Base-by-base conservation (phyloP, 768 basidiomycete genomes). In the Mycena albidolilacea region DNA sequence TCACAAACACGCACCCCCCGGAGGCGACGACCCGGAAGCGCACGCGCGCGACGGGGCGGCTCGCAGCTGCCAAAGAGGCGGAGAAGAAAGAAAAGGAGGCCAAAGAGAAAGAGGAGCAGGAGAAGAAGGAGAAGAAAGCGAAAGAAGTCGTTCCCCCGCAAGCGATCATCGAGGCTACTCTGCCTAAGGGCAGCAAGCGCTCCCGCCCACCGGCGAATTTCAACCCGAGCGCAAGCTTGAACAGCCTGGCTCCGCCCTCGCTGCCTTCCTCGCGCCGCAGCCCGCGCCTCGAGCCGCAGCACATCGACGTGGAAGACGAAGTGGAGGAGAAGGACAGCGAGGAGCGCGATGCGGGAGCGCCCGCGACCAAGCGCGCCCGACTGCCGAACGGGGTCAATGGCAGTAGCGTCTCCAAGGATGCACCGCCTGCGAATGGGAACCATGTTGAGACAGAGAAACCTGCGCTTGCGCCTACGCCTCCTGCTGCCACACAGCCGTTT, bases 171-270 rank as follows among this genome's bases (percentile, higher is more conserved):
- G 92, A 94, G 81, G 92, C 93, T 3, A 94, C 93, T 2, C 77
- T 95, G 14, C 94, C 94, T 15, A 93, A 90, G 86, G 94, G 93
- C 70, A 93, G 91, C 79, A 93, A 93, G 78, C 91, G 94, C 58
- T 90, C 92, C 55, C 88, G 93, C 50, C 93, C 94, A 6, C 91
- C 92, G n/a, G 81, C 87, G 4, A 85, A 89, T 64, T 77, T 92
- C 41, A 88, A 82, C 67, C 21, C 70, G 46, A 75, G 71, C 54
- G 66, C 67, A 64, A 70, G 63, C 65, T 30, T 67, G 50, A 46
- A 72, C 69, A 78, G 69, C 74, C 41, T 68, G 60, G 41, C 67
- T 17, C 57, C 60, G 11, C 64, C 70, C 7, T 55, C 67, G 21
- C 50, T 54, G 30, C 61, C 58, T 8, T 38, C 68, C 21, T 71